Evolutionary conservation across 805 yeast species (phyloP), one percentile per base, ranked within the genome.

Genomic region (Cyberlindnera mrakii): DNA sequence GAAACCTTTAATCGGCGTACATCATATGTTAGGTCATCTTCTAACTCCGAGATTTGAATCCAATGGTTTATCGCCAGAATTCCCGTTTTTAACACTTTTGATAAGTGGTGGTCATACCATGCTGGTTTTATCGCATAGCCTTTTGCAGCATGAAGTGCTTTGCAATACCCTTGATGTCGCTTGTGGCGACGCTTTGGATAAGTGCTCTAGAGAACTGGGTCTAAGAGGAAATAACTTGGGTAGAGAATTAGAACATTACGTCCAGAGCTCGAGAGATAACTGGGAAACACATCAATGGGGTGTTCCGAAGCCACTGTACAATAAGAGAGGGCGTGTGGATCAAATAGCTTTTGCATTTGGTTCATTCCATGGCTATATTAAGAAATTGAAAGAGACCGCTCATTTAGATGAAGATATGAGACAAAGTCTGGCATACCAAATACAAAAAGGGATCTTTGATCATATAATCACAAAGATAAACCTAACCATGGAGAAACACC

Each of bases 41-140:
- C 61, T 93, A 25, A 70, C 86, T 0, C 80, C 89, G 2, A 60
- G 89, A 40, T 59, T 79, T 59, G 65, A 59, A 18, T 55, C 63
- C 40, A 67, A 67, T 39, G 78, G 75, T 0, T 18, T 43, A 1
- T 37, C 47, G 0, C 85, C 86, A 0, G 41, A 58, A 15, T 84
- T 68, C 51, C 95, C 95, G 2, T 87, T 85, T 50, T 52, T 87
- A 14, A 85, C 90, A 53, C 66, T 93, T 20, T 65, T 93, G 27
- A 90, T 81, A 15, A 83, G 95, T 54, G 99, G 99, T 0, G 99
- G 99, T 0, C 99, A 93, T 57, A 90, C 98, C 0, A 80, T 88
- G 80, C 66, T 90, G 20, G 96, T 91, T 1, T 67, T 78, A 7
- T 82, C 90, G 43, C 65, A 62, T 27, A 66, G 82, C 15, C 52